Evolutionary conservation across 2,329 filamentous ascomycete genomes (phyloP).

Genomic region (Teratosphaeria gauchensis): DNA sequence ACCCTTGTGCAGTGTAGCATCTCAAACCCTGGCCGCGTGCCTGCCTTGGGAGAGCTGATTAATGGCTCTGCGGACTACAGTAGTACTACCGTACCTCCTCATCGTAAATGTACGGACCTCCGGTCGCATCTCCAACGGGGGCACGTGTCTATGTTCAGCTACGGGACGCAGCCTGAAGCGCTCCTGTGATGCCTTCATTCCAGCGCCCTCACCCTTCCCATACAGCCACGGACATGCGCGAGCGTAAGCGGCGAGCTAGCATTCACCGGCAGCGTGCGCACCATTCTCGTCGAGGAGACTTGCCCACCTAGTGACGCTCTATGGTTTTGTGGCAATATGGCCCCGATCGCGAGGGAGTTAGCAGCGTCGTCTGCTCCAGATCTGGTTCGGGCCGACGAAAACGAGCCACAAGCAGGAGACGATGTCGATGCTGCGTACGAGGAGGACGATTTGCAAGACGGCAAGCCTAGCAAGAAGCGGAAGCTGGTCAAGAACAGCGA

Average conservation of each 20-base stretch:
- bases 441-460: conserved; percentile 16
- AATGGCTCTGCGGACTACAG: not conserved
- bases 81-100: not conserved
- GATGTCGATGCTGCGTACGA: conserved; percentile 9
- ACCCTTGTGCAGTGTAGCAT: not conserved
- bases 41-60: not conserved
- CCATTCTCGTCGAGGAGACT: not conserved
- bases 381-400: not conserved
- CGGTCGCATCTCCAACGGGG: not conserved
- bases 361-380: not conserved
- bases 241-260: not conserved
- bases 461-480: conserved; percentile 24
- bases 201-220: not conserved
- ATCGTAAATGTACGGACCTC: not conserved
- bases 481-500: conserved; percentile 36
- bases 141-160: not conserved
- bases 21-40: not conserved
- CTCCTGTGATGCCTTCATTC: not conserved
- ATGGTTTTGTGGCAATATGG: not conserved
- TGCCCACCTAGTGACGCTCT: not conserved
- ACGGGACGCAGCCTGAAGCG: not conserved
- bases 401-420: conserved; percentile 1
- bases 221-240: not conserved
- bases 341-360: not conserved
- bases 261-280: not conserved